Percentiles rank a stretch among this genome's conserved stretches.
phyloP scores from a whole-genome alignment of 202 grass and related monocot species.

The Setaria italica region DNA sequence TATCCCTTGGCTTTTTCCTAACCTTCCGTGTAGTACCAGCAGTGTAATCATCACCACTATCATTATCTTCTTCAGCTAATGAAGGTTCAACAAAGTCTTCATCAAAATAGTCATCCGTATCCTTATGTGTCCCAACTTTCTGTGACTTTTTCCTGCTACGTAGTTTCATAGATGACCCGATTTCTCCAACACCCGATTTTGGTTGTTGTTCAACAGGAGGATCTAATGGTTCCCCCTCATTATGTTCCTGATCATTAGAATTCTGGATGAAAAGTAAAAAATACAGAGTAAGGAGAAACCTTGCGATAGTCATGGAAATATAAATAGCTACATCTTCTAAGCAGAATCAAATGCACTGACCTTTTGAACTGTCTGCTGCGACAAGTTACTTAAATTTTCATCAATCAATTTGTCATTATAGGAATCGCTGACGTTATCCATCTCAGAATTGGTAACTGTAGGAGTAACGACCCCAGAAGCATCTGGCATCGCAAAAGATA shows the following conservation, averaged over 20 bases:
- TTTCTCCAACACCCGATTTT: slow-evolving; percentile 36
- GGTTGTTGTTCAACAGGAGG: slow-evolving; percentile 48
- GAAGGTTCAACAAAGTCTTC: slow-evolving; percentile 47
- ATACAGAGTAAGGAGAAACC: slow-evolving; percentile 17
- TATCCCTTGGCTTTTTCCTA: slow-evolving; percentile 49
- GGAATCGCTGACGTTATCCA: slow-evolving; percentile 22
- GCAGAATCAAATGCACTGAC: slow-evolving; percentile 29
- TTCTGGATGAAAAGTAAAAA: slow-evolving; percentile 15
- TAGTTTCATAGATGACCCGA: slow-evolving; percentile 41
- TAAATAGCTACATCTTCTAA: slow-evolving; percentile 14
- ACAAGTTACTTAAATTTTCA: slow-evolving; percentile 42
- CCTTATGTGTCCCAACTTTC: slow-evolving; percentile 39
- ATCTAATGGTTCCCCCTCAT: slow-evolving; percentile 36
- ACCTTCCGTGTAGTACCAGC: slow-evolving; percentile 48
- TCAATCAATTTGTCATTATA: slow-evolving; percentile 19
- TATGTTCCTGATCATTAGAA: slow-evolving; percentile 37
- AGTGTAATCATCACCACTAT: slow-evolving; percentile 50
- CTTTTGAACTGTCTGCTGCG: slow-evolving; percentile 39
- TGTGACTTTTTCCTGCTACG: slow-evolving; percentile 40
- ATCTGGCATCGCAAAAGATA: slow-evolving; percentile 62
- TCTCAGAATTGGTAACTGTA: slow-evolving; percentile 39
- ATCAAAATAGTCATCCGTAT: slow-evolving; percentile 39
- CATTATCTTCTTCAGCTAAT: slow-evolving; percentile 44
- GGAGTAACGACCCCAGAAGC: slow-evolving; percentile 28
- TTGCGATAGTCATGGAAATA: slow-evolving; percentile 17